A percentile compares a stretch with the other conserved stretches of the same genome.
These are phyloP conservation scores for Lepidopterella palustris DNA, from an alignment of 495 filamentous ascomycete species.

Conservation along the genomic window DNA sequence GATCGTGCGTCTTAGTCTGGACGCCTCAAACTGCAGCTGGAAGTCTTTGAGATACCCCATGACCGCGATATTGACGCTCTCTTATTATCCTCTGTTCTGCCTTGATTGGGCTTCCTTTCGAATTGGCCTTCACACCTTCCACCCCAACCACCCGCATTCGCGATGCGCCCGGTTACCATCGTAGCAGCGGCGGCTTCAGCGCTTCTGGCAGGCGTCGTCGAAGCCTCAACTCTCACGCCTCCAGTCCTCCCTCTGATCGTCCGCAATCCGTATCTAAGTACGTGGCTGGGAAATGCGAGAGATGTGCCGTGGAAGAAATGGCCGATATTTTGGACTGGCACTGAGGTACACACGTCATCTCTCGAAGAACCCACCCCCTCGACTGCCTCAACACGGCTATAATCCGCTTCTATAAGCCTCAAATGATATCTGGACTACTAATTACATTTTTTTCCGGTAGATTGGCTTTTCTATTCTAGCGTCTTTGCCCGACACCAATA, in stretches of 20 bases:
- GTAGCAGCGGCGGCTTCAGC: slow-evolving; percentile 15
- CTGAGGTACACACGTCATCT: slow-evolving; percentile 45
- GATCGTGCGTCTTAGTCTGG: too few relatives aligned
- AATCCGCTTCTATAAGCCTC: slow-evolving; percentile 12
- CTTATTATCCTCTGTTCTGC: not conserved
- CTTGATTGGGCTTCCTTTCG: not conserved
- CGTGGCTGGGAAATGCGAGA: slow-evolving; percentile 75
- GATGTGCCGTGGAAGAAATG: slow-evolving; percentile 82
- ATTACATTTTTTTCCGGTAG: slow-evolving; percentile 34
- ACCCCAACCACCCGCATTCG: not conserved
- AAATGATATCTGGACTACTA: slow-evolving; percentile 3
- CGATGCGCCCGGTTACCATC: slow-evolving; percentile 21
- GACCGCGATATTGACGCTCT: not conserved
- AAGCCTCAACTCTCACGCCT: slow-evolving; percentile 50
- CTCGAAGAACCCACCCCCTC: slow-evolving; percentile 18
- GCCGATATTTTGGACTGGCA: slow-evolving; percentile 93
- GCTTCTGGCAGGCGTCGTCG: slow-evolving; percentile 24
- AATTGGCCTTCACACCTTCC: not conserved
- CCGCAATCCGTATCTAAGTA: slow-evolving; percentile 85
- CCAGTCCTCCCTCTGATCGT: slow-evolving; percentile 84
- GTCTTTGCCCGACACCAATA: slow-evolving; percentile 58
- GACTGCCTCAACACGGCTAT: not conserved
- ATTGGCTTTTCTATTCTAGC: slow-evolving; percentile 78
- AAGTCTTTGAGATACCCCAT: slow-evolving; percentile 1
- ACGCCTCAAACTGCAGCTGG: too few relatives aligned